Conservation (phyloP, 176 grass and related monocot genomes). For the Zizania latifolia region DNA sequence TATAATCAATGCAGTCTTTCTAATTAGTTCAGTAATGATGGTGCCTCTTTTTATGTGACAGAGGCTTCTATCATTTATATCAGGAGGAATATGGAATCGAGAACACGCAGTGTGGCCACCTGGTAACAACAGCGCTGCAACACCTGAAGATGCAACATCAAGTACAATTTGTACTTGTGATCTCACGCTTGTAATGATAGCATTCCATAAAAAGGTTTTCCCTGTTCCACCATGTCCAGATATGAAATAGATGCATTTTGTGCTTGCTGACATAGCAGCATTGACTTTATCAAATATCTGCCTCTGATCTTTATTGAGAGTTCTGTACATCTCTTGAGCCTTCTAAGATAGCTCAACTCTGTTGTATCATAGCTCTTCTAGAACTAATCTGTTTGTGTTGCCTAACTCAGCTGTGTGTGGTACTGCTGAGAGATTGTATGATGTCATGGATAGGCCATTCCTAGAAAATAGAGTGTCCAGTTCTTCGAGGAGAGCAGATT, state of each 20-base stretch:
- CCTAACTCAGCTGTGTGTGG: rapidly evolving
- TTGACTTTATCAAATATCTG: not conserved
- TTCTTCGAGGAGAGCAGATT: rapidly evolving
- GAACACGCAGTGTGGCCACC: not conserved
- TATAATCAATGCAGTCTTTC: too few species aligned
- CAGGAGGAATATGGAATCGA: not conserved
- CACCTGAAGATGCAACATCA: not conserved
- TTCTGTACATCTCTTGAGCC: too few species aligned
- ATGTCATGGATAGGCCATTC: not conserved
- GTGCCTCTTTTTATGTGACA: not conserved
- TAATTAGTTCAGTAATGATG: too few species aligned
- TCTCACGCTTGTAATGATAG: not conserved
- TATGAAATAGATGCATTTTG: not conserved
- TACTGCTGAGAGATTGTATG: not conserved
- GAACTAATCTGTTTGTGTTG: not conserved
- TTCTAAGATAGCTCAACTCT: too few species aligned
- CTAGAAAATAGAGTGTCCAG: too few species aligned
- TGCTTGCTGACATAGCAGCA: rapidly evolving
- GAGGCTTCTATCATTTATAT: not conserved
- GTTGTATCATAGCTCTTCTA: not conserved
- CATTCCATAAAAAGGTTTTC: not conserved
- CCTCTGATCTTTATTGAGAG: not conserved
- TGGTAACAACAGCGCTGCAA: not conserved
- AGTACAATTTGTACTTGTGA: not conserved
- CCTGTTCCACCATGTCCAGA: not conserved